Evolutionary conservation across 75 land plant genomes (phyloP).

Genomic region (Pinus taeda): DNA sequence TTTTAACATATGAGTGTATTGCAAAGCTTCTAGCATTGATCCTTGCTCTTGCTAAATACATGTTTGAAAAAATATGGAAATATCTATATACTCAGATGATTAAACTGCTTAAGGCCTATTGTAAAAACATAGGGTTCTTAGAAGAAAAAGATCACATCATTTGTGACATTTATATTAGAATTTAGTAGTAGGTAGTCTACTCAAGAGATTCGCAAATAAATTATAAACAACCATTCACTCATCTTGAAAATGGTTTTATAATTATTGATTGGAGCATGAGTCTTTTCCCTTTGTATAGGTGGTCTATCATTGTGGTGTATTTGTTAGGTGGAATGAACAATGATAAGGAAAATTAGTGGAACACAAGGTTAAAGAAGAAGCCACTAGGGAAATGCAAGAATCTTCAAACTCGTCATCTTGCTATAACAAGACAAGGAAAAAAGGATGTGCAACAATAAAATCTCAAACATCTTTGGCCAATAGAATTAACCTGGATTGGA

Average conservation of each 20-base stretch:
- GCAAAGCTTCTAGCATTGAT: background rate
- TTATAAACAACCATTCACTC: background rate
- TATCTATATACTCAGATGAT: constrained; percentile 72
- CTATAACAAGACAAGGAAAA: background rate
- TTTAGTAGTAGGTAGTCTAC: constrained; percentile 52
- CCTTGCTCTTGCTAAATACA: constrained; percentile 1
- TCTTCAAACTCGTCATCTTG: background rate
- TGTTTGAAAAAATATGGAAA: constrained; percentile 74
- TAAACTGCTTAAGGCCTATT: constrained; percentile 72
- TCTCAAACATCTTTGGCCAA: background rate
- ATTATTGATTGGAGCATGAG: background rate
- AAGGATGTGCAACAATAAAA: background rate
- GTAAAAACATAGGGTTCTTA: constrained; percentile 58
- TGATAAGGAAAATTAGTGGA: constrained; percentile 97
- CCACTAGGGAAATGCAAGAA: constrained; percentile 14
- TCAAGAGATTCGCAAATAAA: background rate
- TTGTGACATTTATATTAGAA: constrained; percentile 58
- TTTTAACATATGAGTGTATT: background rate
- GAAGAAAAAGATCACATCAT: constrained; percentile 68
- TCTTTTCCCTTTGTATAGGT: constrained; percentile 29
- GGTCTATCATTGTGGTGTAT: constrained; percentile 89
- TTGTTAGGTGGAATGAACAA: constrained; percentile 93
- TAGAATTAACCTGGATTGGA: background rate
- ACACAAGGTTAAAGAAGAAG: constrained; percentile 97
- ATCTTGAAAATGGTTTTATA: background rate